Base-by-base conservation (phyloP, 495 filamentous ascomycete species). In the Penicillium soppii region DNA sequence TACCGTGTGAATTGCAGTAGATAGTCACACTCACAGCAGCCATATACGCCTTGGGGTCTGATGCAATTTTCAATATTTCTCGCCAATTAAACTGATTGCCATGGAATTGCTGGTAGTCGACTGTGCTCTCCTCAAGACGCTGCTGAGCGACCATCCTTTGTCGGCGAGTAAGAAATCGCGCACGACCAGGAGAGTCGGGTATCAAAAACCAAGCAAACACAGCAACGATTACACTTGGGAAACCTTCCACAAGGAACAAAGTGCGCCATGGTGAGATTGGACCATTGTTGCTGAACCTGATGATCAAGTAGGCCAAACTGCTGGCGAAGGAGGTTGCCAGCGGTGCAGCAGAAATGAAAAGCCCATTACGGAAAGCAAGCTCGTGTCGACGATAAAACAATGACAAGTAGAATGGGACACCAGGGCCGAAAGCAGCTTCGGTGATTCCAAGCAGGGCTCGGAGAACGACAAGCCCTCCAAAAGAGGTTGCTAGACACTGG, bases 311-410 rank as follows among this genome's bases (percentile, higher is more conserved):
- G 15, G 82, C 82, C 8, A 86, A 67, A 53, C 70, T 75, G 5
- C 88, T 86, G 9, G 87, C 86, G 58, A 92, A 92, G 6, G 84
- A 86, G 5, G 77, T 82, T 16, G 82, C 82, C 27, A 86, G 56
- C 0, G 82, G 82, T 4, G 82, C 82, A 0, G 82, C 82, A 4
- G 82, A 83, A 54, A 86, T 79, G 62, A 84, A 83, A 1, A 85
- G 65, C 21, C 81, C 82, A 33, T 76, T 82, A 20, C 82, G 72
- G 52, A 81, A 76, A 1, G 82, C 82, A n/a, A 86, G 71, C 46
- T 86, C 82, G 35, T 84, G 73, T 17, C 79, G 71, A 22, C 68
- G 77, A 63, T 80, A 86, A 63, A 86, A 85, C 39, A 82, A 70
- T 0, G 82, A 85, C 12, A 86, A 58, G 52, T 82, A 85, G 60